Conservation (phyloP, 2,329 filamentous ascomycete species). For the Fusarium algeriense region DNA sequence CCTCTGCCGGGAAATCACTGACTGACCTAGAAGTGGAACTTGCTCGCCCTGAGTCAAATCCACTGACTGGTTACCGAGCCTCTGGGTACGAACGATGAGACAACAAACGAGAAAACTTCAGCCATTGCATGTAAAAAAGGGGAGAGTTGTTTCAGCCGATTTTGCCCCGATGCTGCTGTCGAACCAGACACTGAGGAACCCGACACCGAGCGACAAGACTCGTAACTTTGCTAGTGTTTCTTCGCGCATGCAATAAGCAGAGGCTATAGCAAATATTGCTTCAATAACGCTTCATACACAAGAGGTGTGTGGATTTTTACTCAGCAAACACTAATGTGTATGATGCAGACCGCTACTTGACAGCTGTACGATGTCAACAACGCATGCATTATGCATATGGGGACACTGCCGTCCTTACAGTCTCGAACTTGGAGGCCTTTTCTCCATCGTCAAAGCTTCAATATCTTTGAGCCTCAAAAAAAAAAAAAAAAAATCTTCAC, state of each 20-base stretch:
- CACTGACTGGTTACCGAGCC: slow-evolving; percentile 26
- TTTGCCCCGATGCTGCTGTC: slow-evolving; percentile 12
- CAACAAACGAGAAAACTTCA: slow-evolving; percentile 40
- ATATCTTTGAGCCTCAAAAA: slow-evolving; percentile 16
- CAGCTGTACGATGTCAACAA: slow-evolving; percentile 42
- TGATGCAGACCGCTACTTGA: slow-evolving; percentile 48
- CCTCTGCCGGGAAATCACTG: slow-evolving; percentile 27
- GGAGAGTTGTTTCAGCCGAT: slow-evolving; percentile 22
- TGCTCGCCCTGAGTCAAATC: slow-evolving; percentile 13
- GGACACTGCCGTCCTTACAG: slow-evolving; percentile 19
- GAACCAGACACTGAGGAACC: slow-evolving; percentile 1
- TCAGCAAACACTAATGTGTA: slow-evolving; percentile 35
- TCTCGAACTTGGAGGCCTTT: slow-evolving; percentile 36
- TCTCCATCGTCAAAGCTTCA: slow-evolving; percentile 4
- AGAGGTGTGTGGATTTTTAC: slow-evolving; percentile 26
- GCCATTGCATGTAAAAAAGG: background rate
- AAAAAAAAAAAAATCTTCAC: slow-evolving; percentile 1
- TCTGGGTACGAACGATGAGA: slow-evolving; percentile 15
- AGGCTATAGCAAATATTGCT: slow-evolving; percentile 7
- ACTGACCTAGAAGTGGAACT: slow-evolving; percentile 6
- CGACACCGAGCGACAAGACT: background rate
- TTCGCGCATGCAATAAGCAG: slow-evolving; percentile 29
- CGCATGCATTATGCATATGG: slow-evolving; percentile 39
- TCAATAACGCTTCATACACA: background rate
- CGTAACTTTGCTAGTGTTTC: slow-evolving; percentile 3